Conservation (phyloP, 805 yeast species). For the Candida cerambycidarum region DNA sequence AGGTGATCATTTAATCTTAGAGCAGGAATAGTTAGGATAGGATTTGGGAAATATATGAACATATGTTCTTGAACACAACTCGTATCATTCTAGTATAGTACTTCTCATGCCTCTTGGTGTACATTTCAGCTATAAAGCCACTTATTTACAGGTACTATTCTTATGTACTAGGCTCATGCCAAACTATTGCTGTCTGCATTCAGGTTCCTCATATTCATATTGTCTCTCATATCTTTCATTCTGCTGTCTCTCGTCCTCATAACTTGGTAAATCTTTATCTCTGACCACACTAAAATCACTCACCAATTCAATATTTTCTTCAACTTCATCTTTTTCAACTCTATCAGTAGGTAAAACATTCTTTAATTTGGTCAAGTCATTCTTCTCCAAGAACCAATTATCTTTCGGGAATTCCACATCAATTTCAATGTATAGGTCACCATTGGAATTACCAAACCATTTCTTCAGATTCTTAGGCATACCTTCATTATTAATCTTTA, state of each 20-base stretch:
- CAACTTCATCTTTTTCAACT: conserved; percentile 21
- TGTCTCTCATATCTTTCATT: background rate
- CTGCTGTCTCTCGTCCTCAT: conserved; percentile 19
- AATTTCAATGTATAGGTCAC: conserved; percentile 71
- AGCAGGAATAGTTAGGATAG: background rate
- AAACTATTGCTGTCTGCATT: conserved; percentile 33
- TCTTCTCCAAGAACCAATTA: conserved; percentile 76
- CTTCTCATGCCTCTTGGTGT: background rate
- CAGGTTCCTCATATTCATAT: conserved; percentile 22
- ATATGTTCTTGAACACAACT: too few species aligned
- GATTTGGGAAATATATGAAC: conserved; percentile 1
- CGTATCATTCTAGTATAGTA: too few species aligned
- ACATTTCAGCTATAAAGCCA: background rate
- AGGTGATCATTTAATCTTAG: too few species aligned
- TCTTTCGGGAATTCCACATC: conserved; percentile 81
- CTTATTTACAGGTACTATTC: too few species aligned
- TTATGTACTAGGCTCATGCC: too few species aligned
- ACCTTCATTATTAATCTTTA: conserved; percentile 72
- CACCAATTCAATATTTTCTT: conserved; percentile 37
- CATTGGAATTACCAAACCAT: conserved; percentile 42
- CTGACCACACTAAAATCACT: conserved; percentile 33
- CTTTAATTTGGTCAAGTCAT: conserved; percentile 56
- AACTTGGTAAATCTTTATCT: conserved; percentile 29
- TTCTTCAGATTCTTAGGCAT: conserved; percentile 63
- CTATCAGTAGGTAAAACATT: conserved; percentile 52